These are phyloP conservation scores for Elongisporangium anandrum DNA, from an alignment of 352 stramenopile species.

Conservation along the genomic window DNA sequence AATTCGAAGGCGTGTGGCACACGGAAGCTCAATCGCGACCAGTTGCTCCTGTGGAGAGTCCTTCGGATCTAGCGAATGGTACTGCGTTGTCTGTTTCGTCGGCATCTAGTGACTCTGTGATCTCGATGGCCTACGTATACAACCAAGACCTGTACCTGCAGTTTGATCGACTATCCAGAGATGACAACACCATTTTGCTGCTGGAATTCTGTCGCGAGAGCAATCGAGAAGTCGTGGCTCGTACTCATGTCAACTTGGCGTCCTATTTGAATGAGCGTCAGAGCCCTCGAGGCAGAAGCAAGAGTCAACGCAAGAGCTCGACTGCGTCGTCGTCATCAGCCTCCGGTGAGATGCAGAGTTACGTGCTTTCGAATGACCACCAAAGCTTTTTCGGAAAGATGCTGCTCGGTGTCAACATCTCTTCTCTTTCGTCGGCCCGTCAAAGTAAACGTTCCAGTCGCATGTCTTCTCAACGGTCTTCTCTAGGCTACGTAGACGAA, in stretches of 20 bases:
- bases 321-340: neutral
- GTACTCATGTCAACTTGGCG: conserved; percentile 79
- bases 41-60: conserved; percentile 30
- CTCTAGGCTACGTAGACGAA: neutral
- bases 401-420: conserved; percentile 55
- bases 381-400: conserved; percentile 85
- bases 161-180: conserved; percentile 75
- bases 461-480: conserved; percentile 27
- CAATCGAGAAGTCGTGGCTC: conserved; percentile 74
- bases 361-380: conserved; percentile 78
- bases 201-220: conserved; percentile 74
- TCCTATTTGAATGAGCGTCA: conserved; percentile 63
- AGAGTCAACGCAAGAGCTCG: conserved; percentile 12
- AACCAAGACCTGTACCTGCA: conserved; percentile 80
- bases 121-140: conserved; percentile 61
- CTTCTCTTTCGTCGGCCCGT: conserved; percentile 47
- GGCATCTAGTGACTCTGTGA: neutral
- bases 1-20: conserved; percentile 82
- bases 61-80: conserved; percentile 7
- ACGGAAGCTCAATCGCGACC: conserved; percentile 72
- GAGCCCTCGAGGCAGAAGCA: conserved; percentile 4
- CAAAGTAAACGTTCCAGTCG: conserved; percentile 25
- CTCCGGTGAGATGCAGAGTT: conserved; percentile 43
- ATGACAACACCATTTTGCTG: conserved; percentile 83
- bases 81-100: conserved; percentile 1